These are phyloP conservation scores for Jatropha curcas DNA, from an alignment of 345 rosid species.

Conservation along the genomic window DNA sequence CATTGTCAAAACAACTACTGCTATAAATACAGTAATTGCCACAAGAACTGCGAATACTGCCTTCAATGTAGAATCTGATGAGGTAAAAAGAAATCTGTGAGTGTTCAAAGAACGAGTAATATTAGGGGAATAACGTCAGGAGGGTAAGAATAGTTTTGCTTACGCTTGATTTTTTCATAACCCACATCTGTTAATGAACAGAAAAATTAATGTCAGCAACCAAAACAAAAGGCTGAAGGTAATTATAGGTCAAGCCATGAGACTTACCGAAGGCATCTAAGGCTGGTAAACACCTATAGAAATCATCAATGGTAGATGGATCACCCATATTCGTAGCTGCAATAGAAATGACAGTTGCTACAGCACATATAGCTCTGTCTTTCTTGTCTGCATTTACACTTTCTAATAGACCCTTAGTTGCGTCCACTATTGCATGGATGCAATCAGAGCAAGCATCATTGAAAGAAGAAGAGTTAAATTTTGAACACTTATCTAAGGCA, in stretches of 20 bases:
- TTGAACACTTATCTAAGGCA: slow-evolving; percentile 31
- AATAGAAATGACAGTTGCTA: slow-evolving; percentile 41
- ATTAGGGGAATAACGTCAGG: not conserved
- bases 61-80: slow-evolving; percentile 38
- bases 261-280: slow-evolving; percentile 42
- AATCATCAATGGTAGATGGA: slow-evolving; percentile 26
- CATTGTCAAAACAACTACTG: slow-evolving; percentile 39
- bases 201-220: not conserved
- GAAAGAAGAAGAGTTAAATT: slow-evolving; percentile 37
- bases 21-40: slow-evolving; percentile 25
- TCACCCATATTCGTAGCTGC: slow-evolving; percentile 32
- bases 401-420: slow-evolving; percentile 9
- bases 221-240: not conserved
- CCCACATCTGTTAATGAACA: slow-evolving; percentile 43
- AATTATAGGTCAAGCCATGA: too few species aligned
- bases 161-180: slow-evolving; percentile 45
- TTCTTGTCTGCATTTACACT: not conserved
- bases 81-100: slow-evolving; percentile 24
- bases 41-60: slow-evolving; percentile 23
- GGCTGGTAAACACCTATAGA: slow-evolving; percentile 47
- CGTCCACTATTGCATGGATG: slow-evolving; percentile 15
- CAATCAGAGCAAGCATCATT: slow-evolving; percentile 31
- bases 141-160: slow-evolving; percentile 18
- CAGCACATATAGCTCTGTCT: slow-evolving; percentile 30
- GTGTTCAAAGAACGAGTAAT: not conserved